phyloP scores from a whole-genome alignment of 2,329 filamentous ascomycete species.

The Phoma sp. region DNA sequence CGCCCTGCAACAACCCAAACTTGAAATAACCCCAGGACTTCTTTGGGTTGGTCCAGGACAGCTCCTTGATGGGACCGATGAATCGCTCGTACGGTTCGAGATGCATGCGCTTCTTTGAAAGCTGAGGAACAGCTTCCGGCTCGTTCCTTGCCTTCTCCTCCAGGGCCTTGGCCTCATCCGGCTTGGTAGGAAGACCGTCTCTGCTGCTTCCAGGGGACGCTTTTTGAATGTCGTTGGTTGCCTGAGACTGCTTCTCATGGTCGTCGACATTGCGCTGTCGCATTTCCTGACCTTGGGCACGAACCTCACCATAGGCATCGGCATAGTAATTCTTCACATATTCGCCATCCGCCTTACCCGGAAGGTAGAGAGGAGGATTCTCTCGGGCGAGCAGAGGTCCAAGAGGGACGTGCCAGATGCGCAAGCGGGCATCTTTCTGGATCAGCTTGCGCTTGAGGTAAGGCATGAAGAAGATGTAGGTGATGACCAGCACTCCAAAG shows the following conservation, averaged over 20 bases:
- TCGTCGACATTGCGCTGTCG: constrained; percentile 16
- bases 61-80: constrained; percentile 42
- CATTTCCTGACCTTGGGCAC: constrained; percentile 24
- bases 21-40: constrained; percentile 51
- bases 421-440: constrained; percentile 31
- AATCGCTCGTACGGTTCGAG: constrained; percentile 44
- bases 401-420: constrained; percentile 34
- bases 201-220: constrained; percentile 11
- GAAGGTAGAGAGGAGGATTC: constrained; percentile 50
- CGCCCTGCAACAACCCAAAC: constrained; percentile 51
- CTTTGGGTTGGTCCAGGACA: constrained; percentile 39
- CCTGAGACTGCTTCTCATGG: constrained; percentile 13
- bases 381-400: constrained; percentile 51
- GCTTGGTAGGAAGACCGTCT: constrained; percentile 15
- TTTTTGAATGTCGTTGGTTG: constrained; percentile 12
- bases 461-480: constrained; percentile 38
- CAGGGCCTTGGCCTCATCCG: constrained; percentile 18
- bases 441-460: constrained; percentile 38
- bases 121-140: constrained; percentile 12
- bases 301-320: constrained; percentile 34
- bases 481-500: constrained; percentile 26
- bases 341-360: constrained; percentile 43
- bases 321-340: constrained; percentile 52
- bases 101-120: constrained; percentile 23
- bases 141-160: constrained; percentile 22